Evolutionary conservation across 331 rosid genomes (phyloP), one percentile per base, ranked within the genome.

Genomic region (Acacia concinna): DNA sequence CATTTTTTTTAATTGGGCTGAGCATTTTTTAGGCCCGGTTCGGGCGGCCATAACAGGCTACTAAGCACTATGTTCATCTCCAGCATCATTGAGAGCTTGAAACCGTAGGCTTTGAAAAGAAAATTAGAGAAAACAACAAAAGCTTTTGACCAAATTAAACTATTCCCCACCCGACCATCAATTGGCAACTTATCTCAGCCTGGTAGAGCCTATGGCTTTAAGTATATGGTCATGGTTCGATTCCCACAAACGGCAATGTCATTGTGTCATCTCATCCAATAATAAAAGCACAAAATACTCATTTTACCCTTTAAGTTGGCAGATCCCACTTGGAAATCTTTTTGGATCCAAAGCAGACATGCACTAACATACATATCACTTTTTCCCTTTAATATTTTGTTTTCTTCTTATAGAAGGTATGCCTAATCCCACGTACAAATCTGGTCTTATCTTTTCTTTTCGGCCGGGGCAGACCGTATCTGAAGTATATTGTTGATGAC

Each of bases 151-250:
- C n/a, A n/a, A n/a, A n/a, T n/a, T n/a, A n/a, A n/a, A n/a, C n/a
- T n/a, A n/a, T n/a, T n/a, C n/a, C n/a, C n/a, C n/a, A n/a, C n/a
- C n/a, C n/a, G n/a, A n/a, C n/a, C n/a, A n/a, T n/a, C n/a, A n/a
- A n/a, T n/a, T n/a, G n/a, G n/a, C n/a, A n/a, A n/a, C n/a, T n/a
- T n/a, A n/a, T n/a, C n/a, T n/a, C n/a, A n/a, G n/a, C n/a, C n/a
- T n/a, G n/a, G n/a, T n/a, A n/a, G n/a, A n/a, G n/a, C n/a, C n/a
- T n/a, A n/a, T n/a, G n/a, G n/a, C n/a, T n/a, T n/a, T n/a, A n/a
- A n/a, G n/a, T n/a, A n/a, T n/a, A n/a, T 86, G 91, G 90, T 90
- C 87, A 86, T 86, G 87, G 94, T 90, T 86, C 86, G 90, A 90
- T 82, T 85, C 94, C 92, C 92, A 86, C 86, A 84, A 78, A 86